Evolutionary conservation across 768 basidiomycete species (phyloP).

Genomic region (Boletus patriciae): DNA sequence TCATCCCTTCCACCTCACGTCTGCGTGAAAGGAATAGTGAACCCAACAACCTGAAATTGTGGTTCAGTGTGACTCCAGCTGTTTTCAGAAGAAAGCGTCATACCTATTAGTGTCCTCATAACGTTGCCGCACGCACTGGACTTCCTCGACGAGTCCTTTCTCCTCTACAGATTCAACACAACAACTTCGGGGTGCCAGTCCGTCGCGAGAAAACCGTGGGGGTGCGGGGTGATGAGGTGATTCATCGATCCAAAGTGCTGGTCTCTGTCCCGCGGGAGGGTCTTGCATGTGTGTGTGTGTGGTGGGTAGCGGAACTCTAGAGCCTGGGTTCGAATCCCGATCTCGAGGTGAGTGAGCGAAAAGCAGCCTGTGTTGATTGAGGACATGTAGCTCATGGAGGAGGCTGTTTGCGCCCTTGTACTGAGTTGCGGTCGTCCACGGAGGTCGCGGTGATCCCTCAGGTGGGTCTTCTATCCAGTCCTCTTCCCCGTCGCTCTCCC

Average conservation of each 20-base stretch:
- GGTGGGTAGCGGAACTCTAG: not conserved
- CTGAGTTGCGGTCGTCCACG: slow-evolving; percentile 24
- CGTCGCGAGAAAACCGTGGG: slow-evolving; percentile 1
- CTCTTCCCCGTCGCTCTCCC: slow-evolving; percentile 32
- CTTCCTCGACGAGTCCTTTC: slow-evolving; percentile 38
- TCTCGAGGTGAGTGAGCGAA: slow-evolving; percentile 29
- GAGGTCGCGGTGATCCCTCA: slow-evolving; percentile 22
- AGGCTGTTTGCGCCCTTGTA: slow-evolving; percentile 66
- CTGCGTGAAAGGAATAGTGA: slow-evolving; percentile 65
- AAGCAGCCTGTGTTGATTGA: slow-evolving; percentile 62
- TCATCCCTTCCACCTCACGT: slow-evolving; percentile 27
- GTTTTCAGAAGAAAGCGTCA: slow-evolving; percentile 2
- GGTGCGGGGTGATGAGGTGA: slow-evolving; percentile 3
- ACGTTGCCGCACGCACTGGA: slow-evolving; percentile 49
- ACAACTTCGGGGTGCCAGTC: not conserved
- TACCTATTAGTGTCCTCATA: slow-evolving; percentile 71
- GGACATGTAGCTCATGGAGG: slow-evolving; percentile 68
- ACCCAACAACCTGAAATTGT: slow-evolving; percentile 52
- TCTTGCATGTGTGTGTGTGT: not conserved
- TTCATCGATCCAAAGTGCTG: slow-evolving; percentile 1
- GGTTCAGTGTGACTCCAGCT: slow-evolving; percentile 3
- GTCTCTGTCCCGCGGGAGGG: not conserved
- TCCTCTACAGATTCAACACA: slow-evolving; percentile 3
- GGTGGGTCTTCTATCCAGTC: slow-evolving; percentile 36
- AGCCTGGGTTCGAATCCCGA: not conserved